Base-by-base conservation (phyloP, 768 basidiomycete genomes). In the Pulveroboletus sp. region DNA sequence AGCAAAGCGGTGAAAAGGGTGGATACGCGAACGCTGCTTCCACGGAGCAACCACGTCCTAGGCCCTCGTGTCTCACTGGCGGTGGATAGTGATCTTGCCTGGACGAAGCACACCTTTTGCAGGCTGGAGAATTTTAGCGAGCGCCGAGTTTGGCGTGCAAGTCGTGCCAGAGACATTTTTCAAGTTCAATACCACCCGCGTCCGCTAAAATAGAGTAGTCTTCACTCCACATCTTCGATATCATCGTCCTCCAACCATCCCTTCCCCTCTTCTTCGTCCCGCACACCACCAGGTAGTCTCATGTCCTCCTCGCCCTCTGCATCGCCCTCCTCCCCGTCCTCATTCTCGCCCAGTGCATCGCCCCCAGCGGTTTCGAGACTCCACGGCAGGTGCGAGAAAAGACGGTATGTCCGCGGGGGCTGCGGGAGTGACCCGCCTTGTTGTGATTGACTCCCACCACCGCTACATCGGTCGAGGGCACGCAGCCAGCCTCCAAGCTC, bases 401-500 rank as follows among this genome's bases (percentile, higher is more conserved):
- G 53, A 6, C 62, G 58, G 57, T 83, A 80, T 0, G 73, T 72
- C 35, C 50, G 49, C 5, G 65, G 65, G 0, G 53, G 54, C 20
- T 46, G 54, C 17, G 34, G n/a, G 2, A 16, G 19, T 19, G 19
- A 10, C 19, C n/a, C n/a, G n/a, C 41, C 39, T 31, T 44, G 45
- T 4, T 22, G 38, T 30, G n/a, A 5, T 10, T 22, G 9, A 6
- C 32, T 19, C 31, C 45, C n/a, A 4, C 39, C 12, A 2, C 45
- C 40, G 3, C 32, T 31, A 39, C 39, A 41, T 45, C 42, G 60
- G 27, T 79, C 76, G 40, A 71, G 61, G 5, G 78, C 79, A 53
- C 77, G 79, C 40, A 88, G 63, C 32, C 85, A 70, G 4, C 76
- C 79, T 0, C 86, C 84, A 3, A 83, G 64, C 49, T 84, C 83